phyloP scores from a whole-genome alignment of 345 rosid species.

The Lepidium didymum region DNA sequence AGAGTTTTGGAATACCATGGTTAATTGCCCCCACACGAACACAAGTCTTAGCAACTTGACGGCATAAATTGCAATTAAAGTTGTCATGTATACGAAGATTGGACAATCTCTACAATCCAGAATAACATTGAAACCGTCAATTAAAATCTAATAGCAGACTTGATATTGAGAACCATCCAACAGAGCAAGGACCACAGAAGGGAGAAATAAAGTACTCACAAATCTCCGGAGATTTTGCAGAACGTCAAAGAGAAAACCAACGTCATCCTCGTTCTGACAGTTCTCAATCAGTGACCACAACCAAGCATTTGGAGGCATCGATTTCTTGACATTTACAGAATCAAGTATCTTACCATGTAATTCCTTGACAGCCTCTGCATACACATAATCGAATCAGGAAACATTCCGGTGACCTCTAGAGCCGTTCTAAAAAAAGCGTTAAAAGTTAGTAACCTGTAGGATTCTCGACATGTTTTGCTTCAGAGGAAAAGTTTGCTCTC shows the following conservation, averaged over 20 bases:
- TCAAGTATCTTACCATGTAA: slow-evolving; percentile 51
- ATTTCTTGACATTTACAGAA: slow-evolving; percentile 51
- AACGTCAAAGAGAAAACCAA: slow-evolving; percentile 56
- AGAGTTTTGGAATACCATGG: slow-evolving; percentile 44
- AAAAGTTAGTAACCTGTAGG: slow-evolving; percentile 41
- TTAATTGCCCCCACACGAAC: slow-evolving; percentile 61
- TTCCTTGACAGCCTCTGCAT: slow-evolving; percentile 69
- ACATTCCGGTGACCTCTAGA: not conserved
- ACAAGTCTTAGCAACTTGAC: slow-evolving; percentile 72
- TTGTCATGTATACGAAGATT: slow-evolving; percentile 75
- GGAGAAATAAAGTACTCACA: slow-evolving; percentile 43
- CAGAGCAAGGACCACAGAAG: not conserved
- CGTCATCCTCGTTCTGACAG: slow-evolving; percentile 55
- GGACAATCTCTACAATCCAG: slow-evolving; percentile 63
- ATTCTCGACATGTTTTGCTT: slow-evolving; percentile 28
- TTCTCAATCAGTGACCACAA: slow-evolving; percentile 72
- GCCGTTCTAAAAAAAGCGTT: not conserved
- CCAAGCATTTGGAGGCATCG: slow-evolving; percentile 90
- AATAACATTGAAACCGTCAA: not conserved
- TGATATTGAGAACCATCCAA: not conserved
- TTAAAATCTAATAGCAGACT: not conserved
- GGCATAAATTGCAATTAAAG: slow-evolving; percentile 78
- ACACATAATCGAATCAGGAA: not conserved
- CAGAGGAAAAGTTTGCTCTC: slow-evolving; percentile 36
- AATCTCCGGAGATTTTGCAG: slow-evolving; percentile 66